These are phyloP conservation scores for Apostasia ramifera DNA, from an alignment of 106 monocot species.

Conservation along the genomic window DNA sequence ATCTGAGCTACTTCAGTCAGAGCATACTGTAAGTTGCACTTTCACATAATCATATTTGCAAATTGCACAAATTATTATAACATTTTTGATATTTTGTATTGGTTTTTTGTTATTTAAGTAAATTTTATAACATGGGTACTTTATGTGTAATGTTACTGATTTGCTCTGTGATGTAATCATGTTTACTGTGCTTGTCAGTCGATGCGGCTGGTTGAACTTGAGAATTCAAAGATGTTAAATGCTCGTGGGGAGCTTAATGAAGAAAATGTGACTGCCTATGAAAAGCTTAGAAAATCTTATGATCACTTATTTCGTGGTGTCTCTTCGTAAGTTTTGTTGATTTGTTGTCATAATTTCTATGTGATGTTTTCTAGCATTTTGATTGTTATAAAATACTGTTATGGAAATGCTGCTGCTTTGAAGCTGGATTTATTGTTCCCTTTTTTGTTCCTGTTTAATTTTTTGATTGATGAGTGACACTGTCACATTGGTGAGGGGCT, in stretches of 20 bases:
- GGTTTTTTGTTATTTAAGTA: too few species aligned
- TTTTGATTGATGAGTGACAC: too few species aligned
- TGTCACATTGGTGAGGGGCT: too few species aligned
- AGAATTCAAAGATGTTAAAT: slow-evolving; percentile 87
- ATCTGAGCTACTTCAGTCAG: slow-evolving; percentile 79
- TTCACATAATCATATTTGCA: too few species aligned
- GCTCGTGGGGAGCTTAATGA: slow-evolving; percentile 94
- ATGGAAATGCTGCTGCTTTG: too few species aligned
- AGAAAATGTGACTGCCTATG: slow-evolving; percentile 80
- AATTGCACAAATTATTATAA: too few species aligned
- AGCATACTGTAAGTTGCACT: slow-evolving; percentile 64
- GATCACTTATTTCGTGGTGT: slow-evolving; percentile 90
- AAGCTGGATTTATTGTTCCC: too few species aligned
- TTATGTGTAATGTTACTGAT: too few species aligned
- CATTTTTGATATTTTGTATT: too few species aligned
- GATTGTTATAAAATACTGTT: neutral
- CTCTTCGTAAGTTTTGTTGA: slow-evolving; percentile 63
- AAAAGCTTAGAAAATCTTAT: slow-evolving; percentile 84
- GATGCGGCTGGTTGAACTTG: slow-evolving; percentile 75
- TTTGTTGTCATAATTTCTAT: neutral
- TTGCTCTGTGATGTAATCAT: too few species aligned
- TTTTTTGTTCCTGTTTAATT: too few species aligned
- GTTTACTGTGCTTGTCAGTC: slow-evolving; percentile 33
- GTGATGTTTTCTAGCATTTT: neutral
- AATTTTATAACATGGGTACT: too few species aligned